Evolutionary conservation across 768 basidiomycete genomes (phyloP).

Genomic region (Pulveroboletus sp.): DNA sequence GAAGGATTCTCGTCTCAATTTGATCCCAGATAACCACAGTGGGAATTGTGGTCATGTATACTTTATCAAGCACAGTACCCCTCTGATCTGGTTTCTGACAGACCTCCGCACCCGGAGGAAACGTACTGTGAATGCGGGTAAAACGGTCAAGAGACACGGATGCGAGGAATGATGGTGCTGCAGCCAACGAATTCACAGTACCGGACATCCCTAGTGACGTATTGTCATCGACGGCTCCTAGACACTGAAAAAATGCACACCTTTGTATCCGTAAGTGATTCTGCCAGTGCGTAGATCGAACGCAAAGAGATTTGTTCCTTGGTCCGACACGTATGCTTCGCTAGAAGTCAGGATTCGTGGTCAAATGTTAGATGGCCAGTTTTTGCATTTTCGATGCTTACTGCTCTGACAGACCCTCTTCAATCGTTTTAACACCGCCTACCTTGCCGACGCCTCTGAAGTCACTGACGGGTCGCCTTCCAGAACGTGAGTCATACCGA

Average conservation of each 20-base stretch:
- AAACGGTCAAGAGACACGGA: constrained; percentile 69
- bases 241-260: constrained; percentile 29
- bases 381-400: constrained; percentile 34
- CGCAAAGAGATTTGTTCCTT: constrained; percentile 57
- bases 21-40: constrained; percentile 65
- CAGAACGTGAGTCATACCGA: constrained; percentile 72
- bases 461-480: constrained; percentile 61
- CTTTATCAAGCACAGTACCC: constrained; percentile 59
- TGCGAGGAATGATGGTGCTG: constrained; percentile 49
- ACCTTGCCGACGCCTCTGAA: constrained; percentile 59
- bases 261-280: constrained; percentile 64
- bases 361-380: not conserved
- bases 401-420: constrained; percentile 62
- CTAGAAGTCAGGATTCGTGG: constrained; percentile 33
- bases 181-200: constrained; percentile 60
- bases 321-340: constrained; percentile 67
- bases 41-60: constrained; percentile 59
- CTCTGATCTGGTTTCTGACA: constrained; percentile 53
- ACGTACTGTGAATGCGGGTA: constrained; percentile 62
- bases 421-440: constrained; percentile 57
- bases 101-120: constrained; percentile 44
- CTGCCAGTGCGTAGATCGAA: constrained; percentile 68
- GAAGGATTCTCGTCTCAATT: constrained; percentile 17
- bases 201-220: constrained; percentile 58
- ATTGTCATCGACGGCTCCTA: not conserved